Evolutionary conservation across 2,329 filamentous ascomycete genomes (phyloP), one percentile per base, ranked within the genome.

Genomic region (Chaetomium globosum): DNA sequence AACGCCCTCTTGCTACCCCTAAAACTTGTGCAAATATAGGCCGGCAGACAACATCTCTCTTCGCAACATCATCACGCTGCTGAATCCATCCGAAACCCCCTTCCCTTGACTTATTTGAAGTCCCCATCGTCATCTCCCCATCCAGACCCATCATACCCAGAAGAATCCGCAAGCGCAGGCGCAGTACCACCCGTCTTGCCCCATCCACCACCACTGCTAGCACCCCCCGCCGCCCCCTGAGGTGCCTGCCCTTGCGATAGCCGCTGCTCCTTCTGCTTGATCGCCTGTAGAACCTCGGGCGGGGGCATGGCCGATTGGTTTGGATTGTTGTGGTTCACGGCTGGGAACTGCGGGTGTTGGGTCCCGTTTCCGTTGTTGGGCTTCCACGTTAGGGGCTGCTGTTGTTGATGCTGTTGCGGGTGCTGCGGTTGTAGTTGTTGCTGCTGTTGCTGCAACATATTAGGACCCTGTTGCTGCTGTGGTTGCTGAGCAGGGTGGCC

Each of bases 101-200:
- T 36, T 28, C 19, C 21, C 23, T 4, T 26, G 26, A 23, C 12
- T 39, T 19, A 46, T 23, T 26, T 36, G 1, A 2, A 12, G 8
- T 10, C 59, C 9, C 61, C 65, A 60, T 68, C 65, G 30, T 68
- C 67, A 55, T 71, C 70, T 5, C 71, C 71, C 70, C 69, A 72
- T 12, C 71, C 70, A 23, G 68, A 67, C 9, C 71, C 71, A 61
- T 72, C 71, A 60, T 71, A 71, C 10, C 64, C 69, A 26, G 59
- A 59, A 13, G 53, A 36, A 36, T 31, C 10, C 12, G n/a, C 21
- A 4, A 8, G 63, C 21, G 13, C 31, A 43, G 4, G 30, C 23
- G 23, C 62, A 46, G 6, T 65, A 66, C 65, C 68, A 68, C 5
- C 10, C 19, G 31, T 46, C 19, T 10, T 28, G 30, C 21, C 43